Conservation (phyloP, 192 early-diverging fungal species). For the Coemansia pectinata region DNA sequence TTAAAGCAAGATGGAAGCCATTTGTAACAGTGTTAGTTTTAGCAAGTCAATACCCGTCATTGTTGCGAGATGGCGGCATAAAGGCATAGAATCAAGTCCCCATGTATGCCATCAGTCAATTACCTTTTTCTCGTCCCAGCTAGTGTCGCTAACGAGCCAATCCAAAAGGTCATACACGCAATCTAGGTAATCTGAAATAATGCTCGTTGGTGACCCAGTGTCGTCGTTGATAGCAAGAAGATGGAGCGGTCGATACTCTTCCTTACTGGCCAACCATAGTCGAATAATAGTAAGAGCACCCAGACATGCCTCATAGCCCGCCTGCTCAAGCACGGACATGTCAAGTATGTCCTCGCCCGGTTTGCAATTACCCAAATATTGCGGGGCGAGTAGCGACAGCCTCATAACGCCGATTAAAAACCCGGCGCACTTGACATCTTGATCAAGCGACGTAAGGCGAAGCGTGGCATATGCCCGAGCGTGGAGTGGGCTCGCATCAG, state of each 20-base stretch:
- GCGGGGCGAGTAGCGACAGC: slow-evolving; percentile 19
- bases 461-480: slow-evolving; percentile 28
- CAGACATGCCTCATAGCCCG: slow-evolving; percentile 27
- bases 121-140: slow-evolving; percentile 44
- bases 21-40: neutral
- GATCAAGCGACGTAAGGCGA: slow-evolving; percentile 31
- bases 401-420: slow-evolving; percentile 44
- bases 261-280: slow-evolving; percentile 39
- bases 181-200: slow-evolving; percentile 21
- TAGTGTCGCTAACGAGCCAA: slow-evolving; percentile 30
- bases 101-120: neutral
- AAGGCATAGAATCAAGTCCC: neutral
- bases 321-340: slow-evolving; percentile 11
- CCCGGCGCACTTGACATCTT: slow-evolving; percentile 16
- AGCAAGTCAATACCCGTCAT: neutral
- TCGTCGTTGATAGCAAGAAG: neutral
- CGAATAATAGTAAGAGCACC: slow-evolving; percentile 38
- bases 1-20: neutral
- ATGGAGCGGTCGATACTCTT: slow-evolving; percentile 40
- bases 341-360: slow-evolving; percentile 2
- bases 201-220: neutral
- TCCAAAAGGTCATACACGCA: slow-evolving; percentile 23
- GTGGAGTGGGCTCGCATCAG: slow-evolving; percentile 7
- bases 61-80: neutral
- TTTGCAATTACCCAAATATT: neutral